Evolutionary conservation across 371 early-diverging fungal genomes (phyloP).

Genomic region (Mucor plumbeus): DNA sequence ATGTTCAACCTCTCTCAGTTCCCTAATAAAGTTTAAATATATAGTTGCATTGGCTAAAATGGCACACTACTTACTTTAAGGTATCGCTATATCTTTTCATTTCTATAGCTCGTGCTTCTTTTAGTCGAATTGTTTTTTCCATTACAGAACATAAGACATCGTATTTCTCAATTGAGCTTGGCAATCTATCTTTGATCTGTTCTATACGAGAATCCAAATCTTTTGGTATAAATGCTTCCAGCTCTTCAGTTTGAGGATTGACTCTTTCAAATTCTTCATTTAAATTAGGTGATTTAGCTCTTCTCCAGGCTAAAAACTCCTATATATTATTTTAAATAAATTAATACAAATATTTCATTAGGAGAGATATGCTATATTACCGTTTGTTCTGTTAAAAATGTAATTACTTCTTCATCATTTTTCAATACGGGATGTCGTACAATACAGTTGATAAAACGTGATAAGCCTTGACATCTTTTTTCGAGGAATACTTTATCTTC

Average conservation of each 20-base stretch:
- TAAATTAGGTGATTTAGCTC: slow-evolving; percentile 40
- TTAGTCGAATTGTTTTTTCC: slow-evolving; percentile 59
- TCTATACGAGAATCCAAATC: slow-evolving; percentile 46
- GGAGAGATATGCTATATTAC: slow-evolving; percentile 38
- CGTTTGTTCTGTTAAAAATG: slow-evolving; percentile 70
- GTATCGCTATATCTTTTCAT: slow-evolving; percentile 52
- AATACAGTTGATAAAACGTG: slow-evolving; percentile 73
- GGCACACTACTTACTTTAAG: slow-evolving; percentile 47
- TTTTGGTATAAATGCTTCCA: slow-evolving; percentile 40
- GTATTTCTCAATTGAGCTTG: slow-evolving; percentile 58
- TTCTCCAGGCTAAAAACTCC: slow-evolving; percentile 50
- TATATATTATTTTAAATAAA: neutral
- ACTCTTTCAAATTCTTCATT: slow-evolving; percentile 47
- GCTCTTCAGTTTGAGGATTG: slow-evolving; percentile 34
- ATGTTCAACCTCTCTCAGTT: slow-evolving; percentile 50
- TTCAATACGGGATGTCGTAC: slow-evolving; percentile 75
- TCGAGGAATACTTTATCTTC: slow-evolving; percentile 74
- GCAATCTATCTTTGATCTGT: slow-evolving; percentile 31
- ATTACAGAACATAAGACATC: slow-evolving; percentile 56
- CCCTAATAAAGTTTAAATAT: slow-evolving; percentile 14
- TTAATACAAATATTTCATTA: neutral
- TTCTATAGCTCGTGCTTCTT: slow-evolving; percentile 58
- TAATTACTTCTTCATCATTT: slow-evolving; percentile 65
- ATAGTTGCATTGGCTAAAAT: neutral
- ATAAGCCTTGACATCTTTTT: slow-evolving; percentile 68